Conservation (phyloP, 306 rosid species). For the Cicer bijugum region DNA sequence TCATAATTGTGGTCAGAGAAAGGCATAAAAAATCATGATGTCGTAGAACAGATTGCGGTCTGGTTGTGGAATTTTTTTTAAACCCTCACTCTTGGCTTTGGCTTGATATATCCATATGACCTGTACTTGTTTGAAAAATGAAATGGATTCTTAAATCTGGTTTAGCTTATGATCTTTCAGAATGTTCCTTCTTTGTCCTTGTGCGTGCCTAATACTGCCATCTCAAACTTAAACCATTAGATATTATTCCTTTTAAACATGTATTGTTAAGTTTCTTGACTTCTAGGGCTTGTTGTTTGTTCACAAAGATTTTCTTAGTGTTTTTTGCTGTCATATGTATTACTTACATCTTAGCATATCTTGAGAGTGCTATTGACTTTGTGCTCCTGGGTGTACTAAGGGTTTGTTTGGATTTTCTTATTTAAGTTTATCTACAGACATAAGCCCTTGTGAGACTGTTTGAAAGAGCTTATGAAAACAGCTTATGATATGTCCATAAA, state of each 20-base stretch:
- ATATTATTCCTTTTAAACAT: neutral
- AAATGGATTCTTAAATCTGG: neutral
- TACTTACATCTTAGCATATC: slow-evolving; percentile 9
- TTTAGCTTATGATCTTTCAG: neutral
- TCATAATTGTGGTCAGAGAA: neutral
- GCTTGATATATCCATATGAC: neutral
- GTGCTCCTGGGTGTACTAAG: neutral
- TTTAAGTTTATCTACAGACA: no score
- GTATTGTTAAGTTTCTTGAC: neutral
- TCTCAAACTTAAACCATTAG: neutral
- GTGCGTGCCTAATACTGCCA: no score
- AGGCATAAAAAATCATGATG: neutral
- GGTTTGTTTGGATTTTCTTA: no score
- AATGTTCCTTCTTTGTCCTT: neutral
- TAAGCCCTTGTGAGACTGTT: no score
- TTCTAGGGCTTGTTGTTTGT: neutral
- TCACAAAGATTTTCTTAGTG: neutral
- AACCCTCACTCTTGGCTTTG: neutral
- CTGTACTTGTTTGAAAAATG: neutral
- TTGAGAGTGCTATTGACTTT: neutral
- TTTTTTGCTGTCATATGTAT: neutral
- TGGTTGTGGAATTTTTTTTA: neutral
- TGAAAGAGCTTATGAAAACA: no score
- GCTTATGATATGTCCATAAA: no score
- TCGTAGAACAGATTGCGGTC: neutral